Evolutionary conservation across 176 grass and related monocot species (phyloP), one percentile per base, ranked within the genome.

Genomic region (Saccharum officinarum): DNA sequence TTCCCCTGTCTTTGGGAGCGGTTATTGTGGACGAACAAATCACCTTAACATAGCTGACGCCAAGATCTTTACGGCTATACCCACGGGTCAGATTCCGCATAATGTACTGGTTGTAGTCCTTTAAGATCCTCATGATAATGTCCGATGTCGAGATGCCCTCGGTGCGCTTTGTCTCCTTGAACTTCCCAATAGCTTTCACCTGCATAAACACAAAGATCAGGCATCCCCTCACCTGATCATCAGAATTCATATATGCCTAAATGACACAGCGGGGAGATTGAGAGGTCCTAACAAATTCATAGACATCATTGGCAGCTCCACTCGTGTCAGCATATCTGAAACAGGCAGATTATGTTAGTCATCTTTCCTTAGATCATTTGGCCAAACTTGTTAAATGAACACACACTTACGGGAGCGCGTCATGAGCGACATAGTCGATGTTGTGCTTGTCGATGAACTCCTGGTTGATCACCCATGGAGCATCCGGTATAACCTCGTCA

Each of bases 101-200:
- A 26, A 95, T 94, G 78, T 98, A 93, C 78, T 95, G 84, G 78
- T 98, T 98, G 68, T 98, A 95, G 77, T 93, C 92, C 89, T 98
- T 98, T 36, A 98, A 60, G 73, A 98, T 98, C 86, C 95, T 89
- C 92, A 93, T 98, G 88, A 98, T 95, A 25, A 97, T 91, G 76
- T 97, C 95, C 10, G 92, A 95, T 10, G 95, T 97, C 11, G 89
- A 97, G 83, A 97, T 88, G 42, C 95, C 95, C 17, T 93, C 92
- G 4, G 95, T 97, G 42, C 88, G 88, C 41, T 95, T 95, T 7
- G 92, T 97, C 84, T 95, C 92, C 85, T 95, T 97, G 87, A 97
- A 97, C 68, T 79, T 97, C 22, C 92, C 92, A 12, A 92, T 87
- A 6, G 89, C 63, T 67, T 94, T 97, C 75, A 97, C 92, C 95